A percentile compares a stretch with the other conserved stretches of the same genome.
These are phyloP conservation scores for Chlamydomonas applanata DNA, from an alignment of 139 green algal genomes.

Conservation along the genomic window DNA sequence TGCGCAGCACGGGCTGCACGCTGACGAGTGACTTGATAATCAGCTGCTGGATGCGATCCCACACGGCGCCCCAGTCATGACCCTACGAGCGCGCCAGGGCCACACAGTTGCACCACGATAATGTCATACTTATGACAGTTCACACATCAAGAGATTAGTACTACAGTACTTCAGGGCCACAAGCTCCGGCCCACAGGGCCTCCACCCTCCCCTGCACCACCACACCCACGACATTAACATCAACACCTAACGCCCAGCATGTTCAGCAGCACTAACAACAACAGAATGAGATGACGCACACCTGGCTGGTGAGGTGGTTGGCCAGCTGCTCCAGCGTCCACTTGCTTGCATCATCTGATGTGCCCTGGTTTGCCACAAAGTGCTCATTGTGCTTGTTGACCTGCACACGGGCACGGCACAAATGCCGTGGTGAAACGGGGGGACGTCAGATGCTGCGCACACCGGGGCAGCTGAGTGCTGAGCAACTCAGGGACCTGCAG, in stretches of 20 bases:
- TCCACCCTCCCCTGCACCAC: neutral
- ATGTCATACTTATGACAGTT: too few species aligned
- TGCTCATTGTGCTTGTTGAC: conserved; percentile 60
- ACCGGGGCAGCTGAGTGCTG: too few species aligned
- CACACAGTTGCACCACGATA: neutral
- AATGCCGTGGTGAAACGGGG: too few species aligned
- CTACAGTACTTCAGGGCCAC: too few species aligned
- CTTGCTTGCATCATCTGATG: conserved; percentile 52
- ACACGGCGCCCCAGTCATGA: conserved; percentile 49
- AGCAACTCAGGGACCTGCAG: too few species aligned
- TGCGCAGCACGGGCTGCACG: conserved; percentile 68
- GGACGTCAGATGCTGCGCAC: too few species aligned
- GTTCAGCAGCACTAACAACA: too few species aligned
- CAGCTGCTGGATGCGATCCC: conserved; percentile 54
- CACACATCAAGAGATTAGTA: too few species aligned
- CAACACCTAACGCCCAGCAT: too few species aligned
- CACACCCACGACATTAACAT: too few species aligned
- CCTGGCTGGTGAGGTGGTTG: conserved; percentile 28
- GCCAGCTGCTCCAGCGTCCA: conserved; percentile 57
- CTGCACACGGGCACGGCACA: conserved; percentile 6
- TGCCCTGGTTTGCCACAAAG: conserved; percentile 27
- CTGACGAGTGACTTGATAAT: conserved; percentile 65
- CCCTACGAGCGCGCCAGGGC: too few species aligned
- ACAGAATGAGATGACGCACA: neutral
- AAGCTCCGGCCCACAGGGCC: too few species aligned